Evolutionary conservation across 257 asterid species (phyloP).

Genomic region (Euphrasia confusa): DNA sequence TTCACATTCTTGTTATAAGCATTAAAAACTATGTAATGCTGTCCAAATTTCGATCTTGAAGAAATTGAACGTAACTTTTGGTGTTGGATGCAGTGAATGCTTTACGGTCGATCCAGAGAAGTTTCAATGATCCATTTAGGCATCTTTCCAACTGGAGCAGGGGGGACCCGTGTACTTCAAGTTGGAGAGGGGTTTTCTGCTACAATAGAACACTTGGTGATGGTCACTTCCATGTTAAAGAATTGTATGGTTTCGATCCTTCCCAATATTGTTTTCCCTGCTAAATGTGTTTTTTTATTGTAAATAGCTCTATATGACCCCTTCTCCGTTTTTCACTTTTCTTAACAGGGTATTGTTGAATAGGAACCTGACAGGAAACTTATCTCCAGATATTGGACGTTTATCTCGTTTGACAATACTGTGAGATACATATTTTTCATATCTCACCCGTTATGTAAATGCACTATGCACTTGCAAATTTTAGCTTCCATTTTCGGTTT

Average conservation of each 20-base stretch:
- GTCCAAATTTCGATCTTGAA: no score
- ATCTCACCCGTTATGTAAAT: constrained; percentile 1
- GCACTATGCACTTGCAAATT: constrained; percentile 2
- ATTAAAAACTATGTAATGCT: no score
- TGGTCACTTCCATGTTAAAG: constrained; percentile 63
- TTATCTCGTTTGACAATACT: constrained; percentile 62
- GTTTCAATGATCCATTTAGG: constrained; percentile 56
- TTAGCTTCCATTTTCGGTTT: background rate
- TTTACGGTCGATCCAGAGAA: constrained; percentile 46
- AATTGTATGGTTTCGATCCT: constrained; percentile 53
- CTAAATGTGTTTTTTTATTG: no score
- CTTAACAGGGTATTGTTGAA: constrained; percentile 49
- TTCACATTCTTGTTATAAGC: no score
- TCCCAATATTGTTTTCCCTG: constrained; percentile 5
- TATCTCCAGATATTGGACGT: constrained; percentile 82
- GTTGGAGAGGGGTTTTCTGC: constrained; percentile 77
- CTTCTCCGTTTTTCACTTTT: background rate
- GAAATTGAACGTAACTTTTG: background rate
- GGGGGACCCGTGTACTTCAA: constrained; percentile 88
- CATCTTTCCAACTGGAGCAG: constrained; percentile 59
- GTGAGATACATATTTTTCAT: constrained; percentile 43
- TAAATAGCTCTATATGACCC: no score
- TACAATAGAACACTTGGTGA: constrained; percentile 52
- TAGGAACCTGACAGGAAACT: constrained; percentile 59
- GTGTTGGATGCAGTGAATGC: constrained; percentile 60